These are phyloP conservation scores for Exophiala oligosperma DNA, from an alignment of 2,329 filamentous ascomycete species.

Conservation along the genomic window DNA sequence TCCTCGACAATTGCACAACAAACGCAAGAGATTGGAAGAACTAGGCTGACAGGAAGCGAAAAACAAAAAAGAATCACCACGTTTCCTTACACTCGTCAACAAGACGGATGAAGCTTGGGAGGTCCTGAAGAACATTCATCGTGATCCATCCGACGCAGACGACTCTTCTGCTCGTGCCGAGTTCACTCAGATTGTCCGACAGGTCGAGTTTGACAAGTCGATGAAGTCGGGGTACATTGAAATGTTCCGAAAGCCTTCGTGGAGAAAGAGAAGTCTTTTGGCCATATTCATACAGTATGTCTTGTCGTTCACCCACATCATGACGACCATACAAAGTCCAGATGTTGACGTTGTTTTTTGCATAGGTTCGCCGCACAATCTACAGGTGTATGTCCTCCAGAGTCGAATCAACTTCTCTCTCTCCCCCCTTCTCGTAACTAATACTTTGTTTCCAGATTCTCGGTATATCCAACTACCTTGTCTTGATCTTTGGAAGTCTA, in stretches of 20 bases:
- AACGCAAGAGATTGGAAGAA: neutral
- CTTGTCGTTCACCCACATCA: neutral
- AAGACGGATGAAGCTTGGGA: slow-evolving; percentile 14
- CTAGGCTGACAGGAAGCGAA: too few species aligned
- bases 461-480: slow-evolving; percentile 41
- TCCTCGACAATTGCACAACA: neutral
- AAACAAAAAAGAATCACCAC: slow-evolving; percentile 9
- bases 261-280: slow-evolving; percentile 16
- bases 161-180: slow-evolving; percentile 17
- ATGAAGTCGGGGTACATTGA: slow-evolving; percentile 17
- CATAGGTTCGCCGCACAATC: slow-evolving; percentile 31
- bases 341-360: neutral
- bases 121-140: slow-evolving; percentile 14
- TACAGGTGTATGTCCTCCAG: slow-evolving; percentile 21
- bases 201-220: slow-evolving; percentile 20
- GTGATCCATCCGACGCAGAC: slow-evolving; percentile 7
- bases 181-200: slow-evolving; percentile 17
- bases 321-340: neutral
- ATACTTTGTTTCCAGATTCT: slow-evolving; percentile 15
- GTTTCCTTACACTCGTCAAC: slow-evolving; percentile 14
- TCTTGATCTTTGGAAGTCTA: slow-evolving; percentile 38
- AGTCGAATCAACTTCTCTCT: too few species aligned
- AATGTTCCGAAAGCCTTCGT: slow-evolving; percentile 20
- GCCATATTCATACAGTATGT: slow-evolving; percentile 17
- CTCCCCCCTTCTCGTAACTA: too few species aligned